Evolutionary conservation across 202 grass and related monocot species (phyloP).

Genomic region (Carex arenaria): DNA sequence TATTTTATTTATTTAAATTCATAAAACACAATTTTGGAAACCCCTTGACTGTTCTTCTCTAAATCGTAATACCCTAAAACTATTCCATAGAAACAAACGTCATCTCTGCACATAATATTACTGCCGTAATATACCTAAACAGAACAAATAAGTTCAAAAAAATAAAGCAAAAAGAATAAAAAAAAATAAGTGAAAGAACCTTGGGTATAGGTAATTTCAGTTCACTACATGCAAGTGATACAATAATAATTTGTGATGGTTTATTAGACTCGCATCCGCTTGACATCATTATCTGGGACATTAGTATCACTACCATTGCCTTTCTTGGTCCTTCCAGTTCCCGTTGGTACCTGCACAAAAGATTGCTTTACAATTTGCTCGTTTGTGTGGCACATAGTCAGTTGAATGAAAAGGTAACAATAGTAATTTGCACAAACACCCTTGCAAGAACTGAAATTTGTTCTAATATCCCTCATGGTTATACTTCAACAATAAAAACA

Average conservation of each 20-base stretch:
- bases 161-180: not conserved
- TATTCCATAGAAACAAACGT: not conserved
- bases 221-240: slow-evolving; percentile 5
- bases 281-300: slow-evolving; percentile 63
- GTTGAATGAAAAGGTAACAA: not conserved
- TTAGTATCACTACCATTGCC: slow-evolving; percentile 59
- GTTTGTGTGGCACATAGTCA: not conserved
- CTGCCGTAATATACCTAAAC: not conserved
- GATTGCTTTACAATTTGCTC: slow-evolving; percentile 1
- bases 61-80: slow-evolving; percentile 3
- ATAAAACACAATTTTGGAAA: not conserved
- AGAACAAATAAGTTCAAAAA: not conserved
- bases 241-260: not conserved
- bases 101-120: slow-evolving; percentile 12
- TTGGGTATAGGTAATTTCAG: not conserved
- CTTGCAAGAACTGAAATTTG: slow-evolving; percentile 7
- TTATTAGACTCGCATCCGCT: slow-evolving; percentile 55
- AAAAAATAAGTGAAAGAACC: slow-evolving; percentile 12
- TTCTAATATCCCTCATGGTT: not conserved
- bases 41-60: not conserved
- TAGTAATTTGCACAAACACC: slow-evolving; percentile 5
- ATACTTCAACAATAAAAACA: not conserved
- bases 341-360: slow-evolving; percentile 38
- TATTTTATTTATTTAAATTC: slow-evolving; percentile 1
- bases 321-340: slow-evolving; percentile 17